Conservation (phyloP, 805 yeast species). For the Debaryomyces castellii region DNA sequence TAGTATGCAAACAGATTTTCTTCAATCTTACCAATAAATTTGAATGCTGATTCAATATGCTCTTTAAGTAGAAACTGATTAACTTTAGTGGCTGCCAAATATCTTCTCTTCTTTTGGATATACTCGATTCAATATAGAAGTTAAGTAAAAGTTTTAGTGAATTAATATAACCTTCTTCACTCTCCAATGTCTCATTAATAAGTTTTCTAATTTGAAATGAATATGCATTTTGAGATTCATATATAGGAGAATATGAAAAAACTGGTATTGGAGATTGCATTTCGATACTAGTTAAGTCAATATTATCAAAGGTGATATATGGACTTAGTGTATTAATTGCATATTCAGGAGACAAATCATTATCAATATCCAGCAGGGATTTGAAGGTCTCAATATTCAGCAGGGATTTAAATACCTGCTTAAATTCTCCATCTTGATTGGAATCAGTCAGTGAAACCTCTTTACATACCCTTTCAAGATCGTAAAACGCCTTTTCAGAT, state of each 20-base stretch:
- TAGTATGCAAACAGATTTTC: conserved; percentile 5
- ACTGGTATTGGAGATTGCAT: conserved; percentile 18
- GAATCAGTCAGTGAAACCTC: not conserved
- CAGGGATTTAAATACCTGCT: no score
- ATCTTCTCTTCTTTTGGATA: conserved; percentile 24
- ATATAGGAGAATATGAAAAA: conserved; percentile 18
- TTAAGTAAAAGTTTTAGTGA: conserved; percentile 42
- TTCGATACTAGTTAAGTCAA: conserved; percentile 5
- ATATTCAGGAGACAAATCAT: not conserved
- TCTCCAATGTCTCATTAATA: conserved; percentile 48
- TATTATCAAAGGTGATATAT: not conserved
- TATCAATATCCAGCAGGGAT: not conserved
- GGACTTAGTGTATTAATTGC: not conserved
- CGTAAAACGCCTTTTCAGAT: not conserved
- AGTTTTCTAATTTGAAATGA: conserved; percentile 14
- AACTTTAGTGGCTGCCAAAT: conserved; percentile 12
- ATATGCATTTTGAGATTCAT: not conserved
- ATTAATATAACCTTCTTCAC: conserved; percentile 49
- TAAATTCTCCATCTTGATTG: not conserved
- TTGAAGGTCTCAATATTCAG: not conserved
- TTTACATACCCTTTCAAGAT: not conserved
- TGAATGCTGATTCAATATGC: conserved; percentile 25
- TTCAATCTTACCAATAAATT: conserved; percentile 13
- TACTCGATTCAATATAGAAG: conserved; percentile 44
- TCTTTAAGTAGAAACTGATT: conserved; percentile 5